Evolutionary conservation across 208 protist genomes (phyloP).

Genomic region (Wallacemonas rigidus): DNA sequence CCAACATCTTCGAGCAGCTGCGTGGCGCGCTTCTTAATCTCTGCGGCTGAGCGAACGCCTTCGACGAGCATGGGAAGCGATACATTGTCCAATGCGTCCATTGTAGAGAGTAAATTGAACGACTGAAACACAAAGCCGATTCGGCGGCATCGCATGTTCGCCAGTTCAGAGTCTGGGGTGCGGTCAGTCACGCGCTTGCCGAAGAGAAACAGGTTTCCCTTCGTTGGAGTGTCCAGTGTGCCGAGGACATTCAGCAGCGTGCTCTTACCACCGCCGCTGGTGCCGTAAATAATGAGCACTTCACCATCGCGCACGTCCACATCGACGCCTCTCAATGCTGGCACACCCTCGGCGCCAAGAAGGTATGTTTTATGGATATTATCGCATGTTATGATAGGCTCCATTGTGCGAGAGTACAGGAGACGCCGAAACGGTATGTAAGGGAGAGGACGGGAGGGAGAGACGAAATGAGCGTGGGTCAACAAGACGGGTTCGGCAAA

Average conservation of each 20-base stretch:
- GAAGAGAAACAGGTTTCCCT: constrained; percentile 93
- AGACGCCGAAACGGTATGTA: neutral
- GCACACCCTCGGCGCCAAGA: constrained; percentile 94
- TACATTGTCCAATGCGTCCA: constrained; percentile 95
- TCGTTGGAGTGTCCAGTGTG: constrained; percentile 97
- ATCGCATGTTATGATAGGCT: constrained; percentile 82
- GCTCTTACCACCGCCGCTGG: constrained; percentile 96
- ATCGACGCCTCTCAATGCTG: constrained; percentile 93
- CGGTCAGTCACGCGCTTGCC: constrained; percentile 74
- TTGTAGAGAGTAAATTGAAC: constrained; percentile 96
- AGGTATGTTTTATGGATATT: constrained; percentile 98
- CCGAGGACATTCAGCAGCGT: constrained; percentile 97
- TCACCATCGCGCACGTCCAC: constrained; percentile 90
- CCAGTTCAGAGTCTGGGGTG: constrained; percentile 77
- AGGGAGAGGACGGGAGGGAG: neutral
- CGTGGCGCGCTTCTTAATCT: constrained; percentile 72
- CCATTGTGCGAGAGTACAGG: constrained; percentile 5
- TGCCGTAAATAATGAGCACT: constrained; percentile 95
- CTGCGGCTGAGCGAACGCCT: constrained; percentile 53
- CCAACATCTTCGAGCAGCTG: constrained; percentile 86
- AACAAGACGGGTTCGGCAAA: constrained; percentile 7
- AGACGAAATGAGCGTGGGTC: neutral
- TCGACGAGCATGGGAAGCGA: constrained; percentile 95
- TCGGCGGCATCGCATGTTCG: constrained; percentile 57
- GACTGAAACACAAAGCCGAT: constrained; percentile 98